Evolutionary conservation across 805 yeast species (phyloP).

Genomic region (Wickerhamomyces subpelliculosus): DNA sequence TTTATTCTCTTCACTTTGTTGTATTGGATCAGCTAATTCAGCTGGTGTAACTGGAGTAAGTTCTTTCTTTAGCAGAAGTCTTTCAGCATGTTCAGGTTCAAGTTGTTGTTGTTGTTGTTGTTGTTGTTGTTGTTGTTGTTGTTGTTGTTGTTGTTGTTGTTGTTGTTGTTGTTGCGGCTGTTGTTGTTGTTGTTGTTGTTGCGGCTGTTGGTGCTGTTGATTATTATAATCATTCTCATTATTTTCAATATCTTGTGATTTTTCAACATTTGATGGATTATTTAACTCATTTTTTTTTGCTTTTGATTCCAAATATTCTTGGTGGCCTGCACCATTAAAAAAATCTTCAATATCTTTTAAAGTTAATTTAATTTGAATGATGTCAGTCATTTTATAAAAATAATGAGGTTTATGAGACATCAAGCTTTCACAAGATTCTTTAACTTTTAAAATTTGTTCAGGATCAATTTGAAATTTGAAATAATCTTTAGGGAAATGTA

Average conservation of each 20-base stretch:
- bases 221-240: no score
- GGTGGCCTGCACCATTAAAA: no score
- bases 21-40: no score
- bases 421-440: not conserved
- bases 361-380: not conserved
- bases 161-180: not conserved
- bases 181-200: not conserved
- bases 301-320: no score
- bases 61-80: no score
- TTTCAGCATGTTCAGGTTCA: no score
- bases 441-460: conserved; percentile 1
- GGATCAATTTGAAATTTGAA: conserved; percentile 2
- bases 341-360: not conserved
- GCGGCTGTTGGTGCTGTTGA: no score
- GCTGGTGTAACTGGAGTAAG: no score
- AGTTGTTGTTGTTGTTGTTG: not conserved
- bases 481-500: conserved; percentile 10
- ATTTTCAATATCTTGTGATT: no score
- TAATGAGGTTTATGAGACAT: not conserved
- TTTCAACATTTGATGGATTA: no score
- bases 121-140: not conserved
- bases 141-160: not conserved
- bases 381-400: not conserved
- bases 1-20: no score
- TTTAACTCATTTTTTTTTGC: no score